These are phyloP conservation scores for Theileria equi DNA, from an alignment of 169 alveolate species.

Conservation along the genomic window DNA sequence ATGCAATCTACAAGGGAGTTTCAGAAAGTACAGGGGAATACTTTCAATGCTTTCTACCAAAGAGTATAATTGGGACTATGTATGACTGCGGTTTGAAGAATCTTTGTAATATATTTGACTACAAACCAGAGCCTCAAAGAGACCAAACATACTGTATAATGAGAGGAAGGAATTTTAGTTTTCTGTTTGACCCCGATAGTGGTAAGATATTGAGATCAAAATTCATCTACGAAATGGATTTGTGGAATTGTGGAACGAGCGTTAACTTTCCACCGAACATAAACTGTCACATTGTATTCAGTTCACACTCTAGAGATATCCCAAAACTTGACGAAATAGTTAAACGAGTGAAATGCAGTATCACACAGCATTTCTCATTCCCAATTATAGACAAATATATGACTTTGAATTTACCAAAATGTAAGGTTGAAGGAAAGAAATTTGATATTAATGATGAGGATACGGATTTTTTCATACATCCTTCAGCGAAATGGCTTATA, in stretches of 20 bases:
- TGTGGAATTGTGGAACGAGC: conserved; percentile 35
- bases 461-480: neutral
- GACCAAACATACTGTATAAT: conserved; percentile 4
- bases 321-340: too few species aligned
- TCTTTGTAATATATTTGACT: neutral
- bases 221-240: conserved; percentile 25
- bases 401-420: too few species aligned
- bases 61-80: neutral
- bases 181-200: conserved; percentile 6
- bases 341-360: too few species aligned
- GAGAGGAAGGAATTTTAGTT: neutral
- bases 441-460: conserved; percentile 15
- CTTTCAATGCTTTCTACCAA: neutral
- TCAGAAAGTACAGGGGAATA: neutral
- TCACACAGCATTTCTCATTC: too few species aligned
- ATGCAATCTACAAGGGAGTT: neutral
- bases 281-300: too few species aligned
- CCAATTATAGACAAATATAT: too few species aligned
- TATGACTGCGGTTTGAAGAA: neutral
- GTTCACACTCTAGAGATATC: too few species aligned
- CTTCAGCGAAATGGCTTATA: neutral
- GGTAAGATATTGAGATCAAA: neutral
- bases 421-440: too few species aligned
- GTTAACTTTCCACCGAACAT: too few species aligned
- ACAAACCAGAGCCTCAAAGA: neutral